A percentile compares a stretch with the other conserved stretches of the same genome.
Evolutionary conservation across 169 alveolate genomes (phyloP).

Genomic region (Nephromyces sp.): DNA sequence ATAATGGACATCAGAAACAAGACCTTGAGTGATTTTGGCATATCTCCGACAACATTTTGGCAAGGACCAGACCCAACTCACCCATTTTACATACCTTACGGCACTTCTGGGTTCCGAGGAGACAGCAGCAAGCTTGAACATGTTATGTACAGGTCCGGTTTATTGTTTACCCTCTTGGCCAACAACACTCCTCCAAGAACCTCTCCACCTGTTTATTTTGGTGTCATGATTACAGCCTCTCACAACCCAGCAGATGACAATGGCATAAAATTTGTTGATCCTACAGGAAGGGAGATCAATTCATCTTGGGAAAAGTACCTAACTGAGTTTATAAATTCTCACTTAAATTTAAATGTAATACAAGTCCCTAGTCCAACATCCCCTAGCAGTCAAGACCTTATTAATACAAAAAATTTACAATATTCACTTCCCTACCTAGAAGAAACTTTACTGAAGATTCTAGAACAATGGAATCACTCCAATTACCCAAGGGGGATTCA

Average conservation of each 20-base stretch:
- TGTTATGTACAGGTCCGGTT: neutral
- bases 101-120: neutral
- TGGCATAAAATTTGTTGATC: constrained; percentile 71
- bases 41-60: too few species aligned
- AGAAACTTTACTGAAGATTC: too few species aligned
- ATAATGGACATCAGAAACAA: too few species aligned
- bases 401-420: neutral
- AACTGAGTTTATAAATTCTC: constrained; percentile 30
- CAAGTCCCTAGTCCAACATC: neutral
- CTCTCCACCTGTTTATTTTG: constrained; percentile 28
- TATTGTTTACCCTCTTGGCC: neutral
- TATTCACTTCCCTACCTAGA: too few species aligned
- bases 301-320: constrained; percentile 53
- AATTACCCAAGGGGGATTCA: neutral
- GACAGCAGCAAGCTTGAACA: neutral
- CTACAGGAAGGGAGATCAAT: constrained; percentile 70
- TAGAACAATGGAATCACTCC: too few species aligned
- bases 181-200: neutral
- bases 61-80: too few species aligned
- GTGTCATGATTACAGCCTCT: constrained; percentile 83
- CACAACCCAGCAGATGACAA: constrained; percentile 75
- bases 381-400: neutral
- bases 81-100: too few species aligned
- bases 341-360: neutral
- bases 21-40: too few species aligned